Evolutionary conservation across 148 eudicot species (phyloP), one percentile per base, ranked within the genome.

Genomic region (Polygonum maritimum): DNA sequence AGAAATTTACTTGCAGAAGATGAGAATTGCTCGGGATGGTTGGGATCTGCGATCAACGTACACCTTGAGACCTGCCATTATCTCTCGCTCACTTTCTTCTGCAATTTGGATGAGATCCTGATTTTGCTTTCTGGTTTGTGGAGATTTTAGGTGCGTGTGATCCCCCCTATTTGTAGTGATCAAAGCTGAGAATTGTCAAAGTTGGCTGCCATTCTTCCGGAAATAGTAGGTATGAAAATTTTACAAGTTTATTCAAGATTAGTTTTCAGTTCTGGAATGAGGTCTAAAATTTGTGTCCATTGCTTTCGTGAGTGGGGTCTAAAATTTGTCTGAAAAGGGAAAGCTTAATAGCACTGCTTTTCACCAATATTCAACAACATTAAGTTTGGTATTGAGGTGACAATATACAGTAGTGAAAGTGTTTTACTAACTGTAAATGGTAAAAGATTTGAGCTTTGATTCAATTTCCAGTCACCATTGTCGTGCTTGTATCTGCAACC

Each of bases 1-100:
- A 44, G 52, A 44, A 72, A 10, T 81, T 81, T 81, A 89, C 96
- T 83, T 91, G 96, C 89, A 91, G 81, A 93, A 91, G 62, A 93
- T 79, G 38, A 88, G 45, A 84, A 93, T 44, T 1, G 98, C 98
- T 0, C 98, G 88, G 0, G 94, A 78, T 35, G 96, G 98, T 76
- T 93, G 92, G n/a, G 98, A 93, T 77, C 74, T 51, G 1, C 94
- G 90, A 87, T 93, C 94, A 3, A 73, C 94, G 49, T 89, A 91
- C 15, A 93, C 35, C 77, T 87, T 88, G 41, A 91, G 88, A 49
- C 62, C 65, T n/a, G 41, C 82, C 92, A 86, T 90, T 55, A 26
- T 26, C 75, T 44, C 15, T 72, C 11, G 21, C 19, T 67, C 21
- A 67, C 19, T 65, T 14, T 14, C 36, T 35, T 40, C 36, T 22